A percentile compares a stretch with the other conserved stretches of the same genome.
Evolutionary conservation across 78 protist species (phyloP).

Genomic region (Dictyostelium capitatum): DNA sequence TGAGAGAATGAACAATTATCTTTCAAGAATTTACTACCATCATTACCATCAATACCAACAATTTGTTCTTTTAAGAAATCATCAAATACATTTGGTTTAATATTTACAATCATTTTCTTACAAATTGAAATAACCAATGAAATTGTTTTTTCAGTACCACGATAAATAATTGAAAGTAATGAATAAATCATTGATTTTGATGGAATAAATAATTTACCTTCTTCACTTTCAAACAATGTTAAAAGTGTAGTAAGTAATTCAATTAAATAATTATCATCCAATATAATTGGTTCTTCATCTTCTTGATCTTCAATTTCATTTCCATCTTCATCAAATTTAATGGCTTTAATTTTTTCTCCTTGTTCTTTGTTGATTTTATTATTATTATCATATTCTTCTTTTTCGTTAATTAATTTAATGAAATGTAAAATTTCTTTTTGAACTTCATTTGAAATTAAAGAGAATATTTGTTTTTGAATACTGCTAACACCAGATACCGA

Average conservation of each 20-base stretch:
- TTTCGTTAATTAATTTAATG: background rate
- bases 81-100: conserved; percentile 51
- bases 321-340: background rate
- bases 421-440: conserved; percentile 68
- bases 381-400: background rate
- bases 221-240: conserved; percentile 47
- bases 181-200: conserved; percentile 54
- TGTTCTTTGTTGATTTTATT: background rate
- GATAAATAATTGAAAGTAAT: conserved; percentile 40
- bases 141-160: conserved; percentile 29
- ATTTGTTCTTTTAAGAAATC: conserved; percentile 24
- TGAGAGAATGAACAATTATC: conserved; percentile 16
- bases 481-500: conserved; percentile 16
- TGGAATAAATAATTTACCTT: conserved; percentile 71
- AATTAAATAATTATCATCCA: background rate
- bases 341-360: background rate
- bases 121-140: conserved; percentile 33
- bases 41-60: no score
- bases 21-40: no score
- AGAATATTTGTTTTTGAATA: conserved; percentile 73
- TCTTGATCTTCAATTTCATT: background rate
- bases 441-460: conserved; percentile 43
- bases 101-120: conserved; percentile 34
- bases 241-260: conserved; percentile 40
- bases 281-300: background rate